A percentile compares a stretch with the other conserved stretches of the same genome.
These are phyloP conservation scores for Paraconiothyrium sp. DNA, from an alignment of 2,329 filamentous ascomycete genomes.

Conservation along the genomic window DNA sequence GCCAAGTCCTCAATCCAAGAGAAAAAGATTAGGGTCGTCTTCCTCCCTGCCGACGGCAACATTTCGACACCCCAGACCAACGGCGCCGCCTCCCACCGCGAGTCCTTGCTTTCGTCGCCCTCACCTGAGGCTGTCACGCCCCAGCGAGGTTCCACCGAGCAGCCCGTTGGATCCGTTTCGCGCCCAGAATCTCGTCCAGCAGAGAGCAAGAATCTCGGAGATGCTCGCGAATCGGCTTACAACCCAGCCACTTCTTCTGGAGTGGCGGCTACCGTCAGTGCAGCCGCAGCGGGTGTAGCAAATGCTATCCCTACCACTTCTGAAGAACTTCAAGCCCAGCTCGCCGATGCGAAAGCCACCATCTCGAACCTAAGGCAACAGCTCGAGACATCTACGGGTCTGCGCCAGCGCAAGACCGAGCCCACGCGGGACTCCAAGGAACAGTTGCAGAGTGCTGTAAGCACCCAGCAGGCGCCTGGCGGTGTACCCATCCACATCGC, in stretches of 20 bases:
- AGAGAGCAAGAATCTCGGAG: slow-evolving; percentile 52
- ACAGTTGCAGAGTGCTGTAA: slow-evolving; percentile 60
- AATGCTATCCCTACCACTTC: slow-evolving; percentile 58
- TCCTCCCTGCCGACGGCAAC: slow-evolving; percentile 71
- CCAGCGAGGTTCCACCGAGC: slow-evolving; percentile 46
- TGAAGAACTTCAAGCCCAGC: slow-evolving; percentile 76
- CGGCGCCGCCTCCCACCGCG: slow-evolving; percentile 42
- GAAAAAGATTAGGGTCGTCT: slow-evolving; percentile 93
- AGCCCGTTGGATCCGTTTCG: slow-evolving; percentile 50
- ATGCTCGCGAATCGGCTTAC: slow-evolving; percentile 52
- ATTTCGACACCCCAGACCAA: slow-evolving; percentile 45
- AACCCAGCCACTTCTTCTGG: slow-evolving; percentile 49
- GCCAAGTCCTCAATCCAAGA: slow-evolving; percentile 84
- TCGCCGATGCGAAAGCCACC: slow-evolving; percentile 77
- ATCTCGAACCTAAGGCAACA: slow-evolving; percentile 74
- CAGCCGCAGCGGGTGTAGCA: slow-evolving; percentile 61
- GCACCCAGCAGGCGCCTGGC: slow-evolving; percentile 65
- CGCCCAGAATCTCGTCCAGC: slow-evolving; percentile 50
- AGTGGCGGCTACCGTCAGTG: slow-evolving; percentile 50
- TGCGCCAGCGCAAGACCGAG: slow-evolving; percentile 81
- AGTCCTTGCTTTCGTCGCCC: slow-evolving; percentile 61
- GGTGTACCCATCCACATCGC: slow-evolving; percentile 89
- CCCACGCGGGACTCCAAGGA: slow-evolving; percentile 61
- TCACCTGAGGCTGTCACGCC: slow-evolving; percentile 61
- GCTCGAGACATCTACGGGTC: slow-evolving; percentile 67